Percentiles rank a stretch among this genome's conserved stretches.
These are phyloP conservation scores for Alliaria petiolata DNA, from an alignment of 345 rosid species.

Conservation along the genomic window DNA sequence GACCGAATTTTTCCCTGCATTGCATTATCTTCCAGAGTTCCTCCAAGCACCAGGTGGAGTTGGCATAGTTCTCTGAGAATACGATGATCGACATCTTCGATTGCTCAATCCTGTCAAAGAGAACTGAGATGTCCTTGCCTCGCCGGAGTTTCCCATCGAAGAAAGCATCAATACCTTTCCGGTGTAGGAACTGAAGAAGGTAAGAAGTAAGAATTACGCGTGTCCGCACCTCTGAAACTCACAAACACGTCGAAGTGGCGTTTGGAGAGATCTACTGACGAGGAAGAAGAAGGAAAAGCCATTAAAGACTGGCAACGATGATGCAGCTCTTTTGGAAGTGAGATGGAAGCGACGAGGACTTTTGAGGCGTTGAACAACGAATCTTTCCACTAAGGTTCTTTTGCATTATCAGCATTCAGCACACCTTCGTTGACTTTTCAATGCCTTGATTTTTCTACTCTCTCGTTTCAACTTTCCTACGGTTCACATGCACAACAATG, in stretches of 20 bases:
- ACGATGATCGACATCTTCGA: conserved; percentile 26
- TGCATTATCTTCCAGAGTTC: conserved; percentile 31
- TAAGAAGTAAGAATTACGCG: conserved; percentile 10
- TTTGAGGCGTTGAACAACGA: neutral
- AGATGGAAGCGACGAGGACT: conserved; percentile 3
- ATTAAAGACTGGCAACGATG: neutral
- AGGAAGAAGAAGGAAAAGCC: conserved; percentile 8
- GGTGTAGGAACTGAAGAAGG: neutral
- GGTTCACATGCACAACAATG: too few species aligned
- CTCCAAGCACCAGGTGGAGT: conserved; percentile 34
- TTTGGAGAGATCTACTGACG: neutral
- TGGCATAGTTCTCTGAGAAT: conserved; percentile 29
- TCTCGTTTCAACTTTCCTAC: too few species aligned
- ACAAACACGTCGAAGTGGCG: conserved; percentile 30
- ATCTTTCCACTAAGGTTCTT: neutral
- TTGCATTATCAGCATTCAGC: neutral
- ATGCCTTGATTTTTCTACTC: neutral
- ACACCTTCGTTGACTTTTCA: conserved; percentile 17
- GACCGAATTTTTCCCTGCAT: neutral
- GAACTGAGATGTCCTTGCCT: conserved; percentile 9
- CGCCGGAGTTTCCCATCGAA: neutral
- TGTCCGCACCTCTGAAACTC: conserved; percentile 34
- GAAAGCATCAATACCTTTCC: conserved; percentile 23
- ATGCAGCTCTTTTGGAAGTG: neutral
- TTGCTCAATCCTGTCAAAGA: conserved; percentile 22